Evolutionary conservation across 495 filamentous ascomycete species (phyloP).

Genomic region (Penicillium taxi): DNA sequence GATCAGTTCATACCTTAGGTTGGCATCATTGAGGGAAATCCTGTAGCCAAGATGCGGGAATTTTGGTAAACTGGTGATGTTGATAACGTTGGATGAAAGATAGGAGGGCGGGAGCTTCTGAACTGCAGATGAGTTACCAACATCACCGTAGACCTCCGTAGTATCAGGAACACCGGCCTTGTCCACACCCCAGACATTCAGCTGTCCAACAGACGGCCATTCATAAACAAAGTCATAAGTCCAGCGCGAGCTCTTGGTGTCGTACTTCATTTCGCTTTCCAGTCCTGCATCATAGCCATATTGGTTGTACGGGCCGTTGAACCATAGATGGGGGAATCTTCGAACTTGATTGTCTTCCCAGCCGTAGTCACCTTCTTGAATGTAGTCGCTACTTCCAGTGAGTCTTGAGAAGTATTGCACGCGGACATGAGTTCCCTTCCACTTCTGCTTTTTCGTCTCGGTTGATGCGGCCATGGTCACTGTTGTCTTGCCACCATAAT

Average conservation of each 20-base stretch:
- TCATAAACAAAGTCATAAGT: conserved; percentile 44
- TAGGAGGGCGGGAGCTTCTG: conserved; percentile 16
- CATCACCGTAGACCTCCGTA: conserved; percentile 42
- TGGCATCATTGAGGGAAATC: conserved; percentile 39
- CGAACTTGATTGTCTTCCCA: conserved; percentile 29
- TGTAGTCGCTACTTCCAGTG: conserved; percentile 49
- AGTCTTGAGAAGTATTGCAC: conserved; percentile 57
- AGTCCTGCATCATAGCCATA: conserved; percentile 57
- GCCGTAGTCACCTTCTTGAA: conserved; percentile 49
- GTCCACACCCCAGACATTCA: conserved; percentile 45
- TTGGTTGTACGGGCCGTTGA: conserved; percentile 54
- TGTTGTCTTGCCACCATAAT: conserved; percentile 33
- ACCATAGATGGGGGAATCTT: conserved; percentile 52
- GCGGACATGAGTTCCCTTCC: conserved; percentile 53
- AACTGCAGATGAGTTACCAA: conserved; percentile 21
- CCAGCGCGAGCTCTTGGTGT: conserved; percentile 39
- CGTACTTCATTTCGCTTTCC: conserved; percentile 41
- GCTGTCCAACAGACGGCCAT: conserved; percentile 40
- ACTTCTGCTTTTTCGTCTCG: conserved; percentile 47
- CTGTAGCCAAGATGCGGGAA: conserved; percentile 38
- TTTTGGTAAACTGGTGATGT: conserved; percentile 35
- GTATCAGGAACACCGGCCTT: conserved; percentile 39
- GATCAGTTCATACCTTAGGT: conserved; percentile 30
- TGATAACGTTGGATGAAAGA: conserved; percentile 36
- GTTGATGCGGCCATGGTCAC: conserved; percentile 34